Evolutionary conservation across 2,329 filamentous ascomycete species (phyloP).

Genomic region (Aureobasidium uvarum): DNA sequence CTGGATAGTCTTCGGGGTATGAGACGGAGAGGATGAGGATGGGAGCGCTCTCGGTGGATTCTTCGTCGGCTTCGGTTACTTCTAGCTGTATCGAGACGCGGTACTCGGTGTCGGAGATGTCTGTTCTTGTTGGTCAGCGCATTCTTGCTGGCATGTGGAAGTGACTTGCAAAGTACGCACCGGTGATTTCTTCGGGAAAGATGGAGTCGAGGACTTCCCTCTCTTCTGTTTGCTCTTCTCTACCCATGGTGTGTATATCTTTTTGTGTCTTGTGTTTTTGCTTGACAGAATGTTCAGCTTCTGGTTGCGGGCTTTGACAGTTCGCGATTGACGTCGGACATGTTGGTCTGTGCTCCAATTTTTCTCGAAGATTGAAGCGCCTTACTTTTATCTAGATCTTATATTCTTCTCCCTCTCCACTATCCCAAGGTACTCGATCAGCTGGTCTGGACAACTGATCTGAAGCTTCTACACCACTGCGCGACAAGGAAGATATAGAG

Average conservation of each 20-base stretch:
- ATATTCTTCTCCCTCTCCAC: neutral
- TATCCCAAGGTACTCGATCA: neutral
- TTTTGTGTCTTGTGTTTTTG: neutral
- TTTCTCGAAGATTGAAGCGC: slow-evolving; percentile 10
- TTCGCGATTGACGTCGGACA: slow-evolving; percentile 3
- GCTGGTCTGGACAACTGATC: neutral
- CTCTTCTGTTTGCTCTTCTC: slow-evolving; percentile 91
- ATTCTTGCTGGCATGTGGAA: neutral
- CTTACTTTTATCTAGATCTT: neutral
- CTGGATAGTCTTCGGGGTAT: slow-evolving; percentile 89
- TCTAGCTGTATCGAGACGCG: slow-evolving; percentile 85
- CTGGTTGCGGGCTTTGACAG: neutral
- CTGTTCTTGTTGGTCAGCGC: slow-evolving; percentile 47
- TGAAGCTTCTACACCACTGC: neutral
- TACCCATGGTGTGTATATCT: slow-evolving; percentile 43
- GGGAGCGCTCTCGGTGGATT: slow-evolving; percentile 58
- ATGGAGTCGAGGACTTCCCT: slow-evolving; percentile 97
- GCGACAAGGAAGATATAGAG: neutral
- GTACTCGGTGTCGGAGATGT: slow-evolving; percentile 87
- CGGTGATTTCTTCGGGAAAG: slow-evolving; percentile 95
- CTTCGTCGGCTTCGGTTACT: slow-evolving; percentile 62
- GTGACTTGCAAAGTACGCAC: slow-evolving; percentile 46
- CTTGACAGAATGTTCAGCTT: neutral
- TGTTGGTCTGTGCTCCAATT: slow-evolving; percentile 11
- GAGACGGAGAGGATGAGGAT: slow-evolving; percentile 78